Evolutionary conservation across 2,329 filamentous ascomycete species (phyloP).

Genomic region (Eurotiales sp.): DNA sequence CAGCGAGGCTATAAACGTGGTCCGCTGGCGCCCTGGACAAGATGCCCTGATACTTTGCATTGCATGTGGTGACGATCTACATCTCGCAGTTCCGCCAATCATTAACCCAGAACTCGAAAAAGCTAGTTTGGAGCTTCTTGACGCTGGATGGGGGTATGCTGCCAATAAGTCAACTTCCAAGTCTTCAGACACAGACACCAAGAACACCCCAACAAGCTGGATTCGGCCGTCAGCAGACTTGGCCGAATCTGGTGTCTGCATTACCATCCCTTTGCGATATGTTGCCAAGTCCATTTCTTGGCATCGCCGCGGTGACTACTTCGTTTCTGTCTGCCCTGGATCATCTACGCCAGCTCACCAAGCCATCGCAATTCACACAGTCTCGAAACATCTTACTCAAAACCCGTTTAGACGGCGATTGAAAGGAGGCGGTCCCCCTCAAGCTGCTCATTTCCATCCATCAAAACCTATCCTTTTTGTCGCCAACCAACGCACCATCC

Average conservation of each 20-base stretch:
- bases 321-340: constrained; percentile 80
- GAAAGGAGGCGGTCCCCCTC: constrained; percentile 69
- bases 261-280: constrained; percentile 75
- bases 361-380: constrained; percentile 88
- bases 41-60: constrained; percentile 79
- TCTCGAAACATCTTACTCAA: constrained; percentile 92
- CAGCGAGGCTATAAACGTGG: constrained; percentile 75
- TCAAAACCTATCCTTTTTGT: constrained; percentile 92
- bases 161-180: constrained; percentile 53
- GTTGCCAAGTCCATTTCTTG: constrained; percentile 85
- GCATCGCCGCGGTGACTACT: constrained; percentile 92
- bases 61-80: constrained; percentile 78
- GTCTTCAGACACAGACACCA: constrained; percentile 46
- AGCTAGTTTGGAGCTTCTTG: constrained; percentile 70
- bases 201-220: constrained; percentile 76
- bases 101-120: constrained; percentile 70
- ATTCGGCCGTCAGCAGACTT: constrained; percentile 69
- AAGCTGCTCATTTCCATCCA: constrained; percentile 92
- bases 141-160: constrained; percentile 93
- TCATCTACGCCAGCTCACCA: constrained; percentile 46
- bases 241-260: constrained; percentile 69
- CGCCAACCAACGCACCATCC: constrained; percentile 87
- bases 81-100: constrained; percentile 73
- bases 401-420: constrained; percentile 77
- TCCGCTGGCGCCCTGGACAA: constrained; percentile 83